These are phyloP conservation scores for Venturia aucupariae DNA, from an alignment of 2,329 filamentous ascomycete genomes.

Conservation along the genomic window DNA sequence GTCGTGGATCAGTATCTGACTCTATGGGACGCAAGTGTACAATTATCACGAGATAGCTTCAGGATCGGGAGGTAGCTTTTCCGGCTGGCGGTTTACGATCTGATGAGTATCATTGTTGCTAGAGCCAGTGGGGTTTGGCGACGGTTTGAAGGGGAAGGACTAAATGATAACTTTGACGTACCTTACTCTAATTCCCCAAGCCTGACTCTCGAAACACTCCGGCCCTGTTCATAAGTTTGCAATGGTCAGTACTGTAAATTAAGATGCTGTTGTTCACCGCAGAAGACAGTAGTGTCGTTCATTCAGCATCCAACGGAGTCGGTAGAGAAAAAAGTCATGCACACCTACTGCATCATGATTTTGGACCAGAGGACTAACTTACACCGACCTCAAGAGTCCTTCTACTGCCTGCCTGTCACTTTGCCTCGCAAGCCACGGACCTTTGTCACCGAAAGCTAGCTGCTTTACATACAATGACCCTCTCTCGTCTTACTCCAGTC, in stretches of 20 bases:
- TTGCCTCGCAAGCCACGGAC: neutral
- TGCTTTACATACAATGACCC: conserved; percentile 7
- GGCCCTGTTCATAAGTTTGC: too few relatives aligned
- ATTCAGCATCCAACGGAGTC: neutral
- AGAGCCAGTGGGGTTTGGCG: neutral
- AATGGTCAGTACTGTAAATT: too few relatives aligned
- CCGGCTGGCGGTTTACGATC: neutral
- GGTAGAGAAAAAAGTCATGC: neutral
- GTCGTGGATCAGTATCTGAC: neutral
- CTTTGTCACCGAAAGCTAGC: neutral
- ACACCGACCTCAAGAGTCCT: neutral
- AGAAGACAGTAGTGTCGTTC: neutral
- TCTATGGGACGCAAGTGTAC: neutral
- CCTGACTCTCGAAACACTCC: too few relatives aligned
- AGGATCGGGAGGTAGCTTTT: neutral
- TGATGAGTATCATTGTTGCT: neutral
- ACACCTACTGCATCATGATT: neutral
- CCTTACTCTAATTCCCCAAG: too few relatives aligned
- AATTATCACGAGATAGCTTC: neutral
- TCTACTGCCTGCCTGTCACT: neutral
- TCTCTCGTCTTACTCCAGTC: conserved; percentile 36
- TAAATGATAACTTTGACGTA: too few relatives aligned
- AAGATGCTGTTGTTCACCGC: too few relatives aligned
- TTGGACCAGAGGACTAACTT: neutral
- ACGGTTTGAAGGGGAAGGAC: too few relatives aligned